Base-by-base conservation (phyloP, 768 basidiomycete genomes). In the Solioccasus polychromus region DNA sequence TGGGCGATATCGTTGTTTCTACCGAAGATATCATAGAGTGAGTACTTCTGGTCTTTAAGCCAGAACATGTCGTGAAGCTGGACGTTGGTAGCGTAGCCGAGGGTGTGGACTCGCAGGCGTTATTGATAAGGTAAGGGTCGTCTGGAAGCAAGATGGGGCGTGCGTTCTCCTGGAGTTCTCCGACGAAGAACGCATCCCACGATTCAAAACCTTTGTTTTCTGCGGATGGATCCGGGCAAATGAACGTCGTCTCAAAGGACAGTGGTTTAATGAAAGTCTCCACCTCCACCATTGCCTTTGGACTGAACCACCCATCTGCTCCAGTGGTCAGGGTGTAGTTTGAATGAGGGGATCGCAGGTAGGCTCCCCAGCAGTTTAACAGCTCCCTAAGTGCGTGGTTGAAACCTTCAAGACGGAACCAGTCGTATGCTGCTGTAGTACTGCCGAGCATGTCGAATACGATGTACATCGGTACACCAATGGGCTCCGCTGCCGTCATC, bases 21-120 rank as follows among this genome's bases (percentile, higher is more conserved):
- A n/a, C n/a, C n/a, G n/a, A 83, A 70, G 66, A 83, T 79, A 54
- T 81, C 71, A 15, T 55, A 41, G 36, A 83, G 73, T 4, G 80
- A 82, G 64, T 84, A 83, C 0, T 72, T 69, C 51, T 82, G 69
- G 8, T 66, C 71, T 54, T 84, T 83, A 60, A 81, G 60, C 79
- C 79, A 84, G 62, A 84, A 82, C 18, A 56, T 56, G 35, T 80
- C 78, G 8, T 62, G 51, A 4, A 51, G 57, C 35, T 76, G 50
- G 29, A 79, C 71, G 36, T 75, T 52, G 20, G 40, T 11, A 63
- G 49, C 67, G 60, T 15, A 39, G 34, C 39, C 36, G 55, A 76
- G 71, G 8, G 74, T 52, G 60, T 69, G 23, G 75, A 77, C 53
- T 84, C 82, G 69, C 81, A 83, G 3, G 74, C 68, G 53, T 69